Evolutionary conservation across 495 filamentous ascomycete genomes (phyloP), one percentile per base, ranked within the genome.

Genomic region (Penicillium roqueforti): DNA sequence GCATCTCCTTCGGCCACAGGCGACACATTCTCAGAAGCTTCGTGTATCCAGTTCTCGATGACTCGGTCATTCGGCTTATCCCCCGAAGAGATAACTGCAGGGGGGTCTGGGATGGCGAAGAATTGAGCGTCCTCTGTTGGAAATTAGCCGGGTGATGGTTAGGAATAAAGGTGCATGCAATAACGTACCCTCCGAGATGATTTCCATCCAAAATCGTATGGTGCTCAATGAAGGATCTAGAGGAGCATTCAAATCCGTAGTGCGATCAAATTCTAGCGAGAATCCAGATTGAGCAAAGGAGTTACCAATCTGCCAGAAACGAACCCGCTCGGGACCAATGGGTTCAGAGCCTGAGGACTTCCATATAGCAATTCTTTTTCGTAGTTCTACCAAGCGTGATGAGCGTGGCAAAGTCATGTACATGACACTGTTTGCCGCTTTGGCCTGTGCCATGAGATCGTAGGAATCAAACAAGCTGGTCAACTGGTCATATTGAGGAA

Each of bases 361-460:
- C 59, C 65, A 69, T 9, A 61, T 22, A 10, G 73, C 66, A 44
- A 78, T 69, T 59, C 67, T 74, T 62, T 72, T 72, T 31, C 75
- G 72, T 7, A 78, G 72, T 6, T 76, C 75, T 3, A 62, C 66
- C 10, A 76, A 47, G 39, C 65, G 69, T 8, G 70, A 67, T 1
- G 68, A 63, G 18, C 68, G 61, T 10, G 75, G 73, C 29, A 78
- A 40, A n/a, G 55, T 69, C 54, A 76, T 61, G 31, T 74, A 72
- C 68, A 74, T 70, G 43, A 76, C 73, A 32, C 56, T 55, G 32
- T 73, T 69, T 16, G 58, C 44, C 1, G 67, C 51, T 53, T 74
- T 74, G 5, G 74, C 68, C n/a, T 68, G 65, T 6, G 72, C 65
- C 74, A 77, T 76, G 26, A 77, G 67, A 42, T 77, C 73, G 42